A percentile compares a stretch with the other conserved stretches of the same genome.
Conservation (phyloP, 108 stramenopile species). For the Aurantiochytrium sp. region DNA sequence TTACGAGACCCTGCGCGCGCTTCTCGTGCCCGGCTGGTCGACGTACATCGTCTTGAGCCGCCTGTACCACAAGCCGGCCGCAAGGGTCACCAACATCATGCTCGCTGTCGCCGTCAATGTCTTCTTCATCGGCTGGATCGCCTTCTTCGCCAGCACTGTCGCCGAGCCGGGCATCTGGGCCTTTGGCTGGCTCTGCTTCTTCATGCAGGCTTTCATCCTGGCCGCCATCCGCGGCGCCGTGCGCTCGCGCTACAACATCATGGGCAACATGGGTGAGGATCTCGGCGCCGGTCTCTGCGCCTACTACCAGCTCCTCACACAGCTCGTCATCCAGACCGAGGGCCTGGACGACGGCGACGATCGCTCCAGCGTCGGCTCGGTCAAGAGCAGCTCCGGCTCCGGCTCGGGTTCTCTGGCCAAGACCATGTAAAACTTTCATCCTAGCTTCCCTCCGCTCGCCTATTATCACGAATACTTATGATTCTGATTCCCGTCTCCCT, state of each 20-base stretch:
- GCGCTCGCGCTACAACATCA: not conserved
- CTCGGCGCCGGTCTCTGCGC: not conserved
- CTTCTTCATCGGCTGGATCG: not conserved
- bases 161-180: not conserved
- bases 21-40: not conserved
- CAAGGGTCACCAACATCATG: not conserved
- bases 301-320: not conserved
- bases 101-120: not conserved
- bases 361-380: not conserved
- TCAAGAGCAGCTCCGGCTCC: not conserved
- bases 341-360: not conserved
- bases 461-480: too few species aligned
- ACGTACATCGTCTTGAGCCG: not conserved
- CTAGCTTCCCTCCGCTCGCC: too few species aligned
- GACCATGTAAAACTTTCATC: too few species aligned
- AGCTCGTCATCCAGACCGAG: not conserved
- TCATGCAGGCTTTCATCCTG: not conserved
- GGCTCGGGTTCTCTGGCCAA: not conserved
- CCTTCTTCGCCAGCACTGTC: not conserved
- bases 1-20: not conserved
- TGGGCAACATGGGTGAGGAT: not conserved
- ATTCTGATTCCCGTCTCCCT: too few species aligned
- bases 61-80: not conserved
- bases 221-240: not conserved
- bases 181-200: conserved; percentile 18